Base-by-base conservation (phyloP, 2,329 filamentous ascomycete genomes). In the Ophiocordyceps camponoti-saundersi region DNA sequence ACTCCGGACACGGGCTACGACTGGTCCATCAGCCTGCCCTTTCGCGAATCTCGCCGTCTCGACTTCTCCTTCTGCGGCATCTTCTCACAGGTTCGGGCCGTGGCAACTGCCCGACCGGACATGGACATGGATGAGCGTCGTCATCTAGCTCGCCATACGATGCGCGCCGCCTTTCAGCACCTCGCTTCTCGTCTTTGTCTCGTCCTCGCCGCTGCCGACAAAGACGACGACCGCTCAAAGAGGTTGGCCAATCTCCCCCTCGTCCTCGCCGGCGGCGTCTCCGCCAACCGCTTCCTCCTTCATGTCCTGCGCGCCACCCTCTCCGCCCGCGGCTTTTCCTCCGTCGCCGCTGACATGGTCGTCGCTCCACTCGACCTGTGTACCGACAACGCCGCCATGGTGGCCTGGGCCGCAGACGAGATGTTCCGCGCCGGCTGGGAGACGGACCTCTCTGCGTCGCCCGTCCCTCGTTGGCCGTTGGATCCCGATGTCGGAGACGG, bases 361-460 rank as follows among this genome's bases (percentile, higher is more conserved):
- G 84, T 82, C 47, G 90, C 92, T n/a, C 88, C 88, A 3, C 63
- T 76, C 11, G 69, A 71, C 41, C 70, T 90, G 46, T 96, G 92
- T 59, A 95, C 87, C 0, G 92, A 98, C 58, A 96, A 98, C 62
- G 92, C 92, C 13, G 86, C 88, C 44, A 98, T 98, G 92, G 89
- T 96, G 59, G 90, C 83, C 1, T 96, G 92, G 90, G 72, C 89
- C 1, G 92, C 83, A 0, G 73, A 89, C 53, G 89, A 96, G 65
- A 95, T 98, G 89, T 95, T 76, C 57, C 74, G 84, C 61, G 77
- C 75, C 1, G 89, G 90, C 0, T 89, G 77, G 70, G 64, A 69
- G 49, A 81, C 78, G 10, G 72, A 75, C 20, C 57, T 89, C 48
- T 70, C 67, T 22, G 72, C 80, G 48, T 60, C 72, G 44, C 72